Evolutionary conservation across 495 filamentous ascomycete genomes (phyloP).

Genomic region (Annulohypoxylon moriforme): DNA sequence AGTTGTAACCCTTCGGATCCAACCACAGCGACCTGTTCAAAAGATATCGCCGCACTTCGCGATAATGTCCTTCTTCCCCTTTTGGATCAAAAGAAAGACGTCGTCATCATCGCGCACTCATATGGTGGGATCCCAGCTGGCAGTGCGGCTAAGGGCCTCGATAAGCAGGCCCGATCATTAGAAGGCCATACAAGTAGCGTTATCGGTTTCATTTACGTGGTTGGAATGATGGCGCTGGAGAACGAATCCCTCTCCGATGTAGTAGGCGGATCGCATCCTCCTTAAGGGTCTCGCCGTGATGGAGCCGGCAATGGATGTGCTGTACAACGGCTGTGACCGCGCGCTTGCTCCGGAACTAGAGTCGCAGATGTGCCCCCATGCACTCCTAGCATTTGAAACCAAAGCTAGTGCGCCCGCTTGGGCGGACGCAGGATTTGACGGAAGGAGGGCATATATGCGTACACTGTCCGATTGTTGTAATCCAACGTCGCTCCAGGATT

Average conservation of each 20-base stretch:
- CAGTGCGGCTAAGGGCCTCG: conserved; percentile 16
- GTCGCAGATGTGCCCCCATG: not conserved
- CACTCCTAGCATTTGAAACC: not conserved
- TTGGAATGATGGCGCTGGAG: not conserved
- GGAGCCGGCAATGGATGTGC: conserved; percentile 4
- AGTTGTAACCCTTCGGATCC: conserved; percentile 1
- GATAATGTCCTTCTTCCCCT: not conserved
- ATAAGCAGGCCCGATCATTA: conserved; percentile 2
- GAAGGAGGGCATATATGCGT: conserved; percentile 5
- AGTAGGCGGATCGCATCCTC: not conserved
- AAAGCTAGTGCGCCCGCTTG: conserved; percentile 11
- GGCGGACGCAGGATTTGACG: conserved; percentile 11
- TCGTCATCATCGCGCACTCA: conserved; percentile 10
- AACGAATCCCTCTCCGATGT: not conserved
- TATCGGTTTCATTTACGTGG: not conserved
- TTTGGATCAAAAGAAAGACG: not conserved
- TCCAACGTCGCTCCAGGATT: not conserved
- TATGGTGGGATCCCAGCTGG: conserved; percentile 6
- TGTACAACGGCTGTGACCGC: conserved; percentile 15
- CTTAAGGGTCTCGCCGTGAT: not conserved
- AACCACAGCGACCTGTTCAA: not conserved
- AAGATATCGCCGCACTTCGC: conserved; percentile 7
- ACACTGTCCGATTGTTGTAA: not conserved
- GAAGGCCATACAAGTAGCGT: not conserved
- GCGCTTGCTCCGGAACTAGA: not conserved